Evolutionary conservation across 2,329 filamentous ascomycete genomes (phyloP).

Genomic region (Periconia digitata): DNA sequence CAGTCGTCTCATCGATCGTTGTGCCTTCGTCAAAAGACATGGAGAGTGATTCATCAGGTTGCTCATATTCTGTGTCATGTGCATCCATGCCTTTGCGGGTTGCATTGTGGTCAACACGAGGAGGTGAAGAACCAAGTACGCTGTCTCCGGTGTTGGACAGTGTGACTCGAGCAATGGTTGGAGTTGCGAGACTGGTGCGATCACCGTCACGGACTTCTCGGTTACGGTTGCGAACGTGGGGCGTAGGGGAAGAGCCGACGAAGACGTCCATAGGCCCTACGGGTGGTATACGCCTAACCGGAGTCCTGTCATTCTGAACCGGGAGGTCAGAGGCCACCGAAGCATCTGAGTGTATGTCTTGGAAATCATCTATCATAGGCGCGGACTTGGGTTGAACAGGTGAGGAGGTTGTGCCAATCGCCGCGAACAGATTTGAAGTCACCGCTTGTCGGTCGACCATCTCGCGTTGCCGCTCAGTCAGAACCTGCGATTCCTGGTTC

Average conservation of each 20-base stretch:
- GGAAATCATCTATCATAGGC: constrained; percentile 20
- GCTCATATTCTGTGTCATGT: constrained; percentile 25
- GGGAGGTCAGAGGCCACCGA: constrained; percentile 27
- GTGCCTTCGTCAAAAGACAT: constrained; percentile 34
- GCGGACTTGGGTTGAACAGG: constrained; percentile 7
- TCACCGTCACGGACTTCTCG: constrained; percentile 26
- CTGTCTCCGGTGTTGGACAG: constrained; percentile 20
- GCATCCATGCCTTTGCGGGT: constrained; percentile 4
- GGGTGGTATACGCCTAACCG: constrained; percentile 24
- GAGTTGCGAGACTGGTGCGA: constrained; percentile 29
- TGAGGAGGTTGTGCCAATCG: constrained; percentile 48
- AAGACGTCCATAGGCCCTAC: constrained; percentile 39
- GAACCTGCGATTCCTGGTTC: constrained; percentile 64
- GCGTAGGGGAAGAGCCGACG: constrained; percentile 41
- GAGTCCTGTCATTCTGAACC: constrained; percentile 20
- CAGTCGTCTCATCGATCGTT: constrained; percentile 33
- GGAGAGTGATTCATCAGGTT: constrained; percentile 17
- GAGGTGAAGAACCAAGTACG: constrained; percentile 42
- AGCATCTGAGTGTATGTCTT: constrained; percentile 33
- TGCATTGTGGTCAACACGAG: constrained; percentile 21
- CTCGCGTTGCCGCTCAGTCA: constrained; percentile 80
- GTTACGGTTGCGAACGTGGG: constrained; percentile 29
- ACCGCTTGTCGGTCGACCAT: constrained; percentile 70
- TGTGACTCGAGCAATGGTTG: constrained; percentile 27
- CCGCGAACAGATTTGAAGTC: constrained; percentile 68